Percentiles rank a stretch among this genome's conserved stretches.
Conservation (phyloP, 257 asterid genomes). For the Nicotiana knightiana region DNA sequence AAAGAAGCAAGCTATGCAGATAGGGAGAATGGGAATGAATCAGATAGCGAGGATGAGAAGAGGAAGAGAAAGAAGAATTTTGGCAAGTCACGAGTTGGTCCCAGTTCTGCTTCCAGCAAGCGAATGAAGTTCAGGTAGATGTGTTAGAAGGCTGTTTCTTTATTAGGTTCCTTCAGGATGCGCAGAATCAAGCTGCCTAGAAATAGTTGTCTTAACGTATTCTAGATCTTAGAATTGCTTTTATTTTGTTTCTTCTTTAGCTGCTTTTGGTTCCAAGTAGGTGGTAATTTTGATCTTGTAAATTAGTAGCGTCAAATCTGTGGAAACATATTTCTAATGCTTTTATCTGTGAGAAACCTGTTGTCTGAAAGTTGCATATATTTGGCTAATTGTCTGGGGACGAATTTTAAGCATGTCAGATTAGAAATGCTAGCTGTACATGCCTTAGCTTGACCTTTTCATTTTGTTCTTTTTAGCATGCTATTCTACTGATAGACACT, state of each 20-base stretch:
- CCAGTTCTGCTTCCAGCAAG: constrained; percentile 32
- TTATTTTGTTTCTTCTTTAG: neutral
- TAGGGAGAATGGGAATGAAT: constrained; percentile 23
- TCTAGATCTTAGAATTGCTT: neutral
- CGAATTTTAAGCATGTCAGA: neutral
- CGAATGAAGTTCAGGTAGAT: constrained; percentile 45
- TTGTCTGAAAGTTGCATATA: neutral
- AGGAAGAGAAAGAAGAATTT: constrained; percentile 23
- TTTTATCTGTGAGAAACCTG: neutral
- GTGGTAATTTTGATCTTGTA: neutral
- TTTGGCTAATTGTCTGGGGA: neutral
- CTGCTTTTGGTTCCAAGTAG: neutral
- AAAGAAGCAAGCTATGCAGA: constrained; percentile 25
- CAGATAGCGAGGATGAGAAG: constrained; percentile 30
- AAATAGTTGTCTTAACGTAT: neutral
- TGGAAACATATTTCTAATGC: neutral
- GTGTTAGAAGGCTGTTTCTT: neutral
- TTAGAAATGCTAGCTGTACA: neutral
- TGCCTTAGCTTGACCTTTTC: neutral
- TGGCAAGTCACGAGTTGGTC: constrained; percentile 22
- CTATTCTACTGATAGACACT: neutral
- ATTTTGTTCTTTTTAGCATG: neutral
- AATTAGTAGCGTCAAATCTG: neutral
- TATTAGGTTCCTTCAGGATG: neutral
- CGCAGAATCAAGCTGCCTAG: neutral